phyloP scores from a whole-genome alignment of 208 protist genomes.

The Wallacemonas sp. region DNA sequence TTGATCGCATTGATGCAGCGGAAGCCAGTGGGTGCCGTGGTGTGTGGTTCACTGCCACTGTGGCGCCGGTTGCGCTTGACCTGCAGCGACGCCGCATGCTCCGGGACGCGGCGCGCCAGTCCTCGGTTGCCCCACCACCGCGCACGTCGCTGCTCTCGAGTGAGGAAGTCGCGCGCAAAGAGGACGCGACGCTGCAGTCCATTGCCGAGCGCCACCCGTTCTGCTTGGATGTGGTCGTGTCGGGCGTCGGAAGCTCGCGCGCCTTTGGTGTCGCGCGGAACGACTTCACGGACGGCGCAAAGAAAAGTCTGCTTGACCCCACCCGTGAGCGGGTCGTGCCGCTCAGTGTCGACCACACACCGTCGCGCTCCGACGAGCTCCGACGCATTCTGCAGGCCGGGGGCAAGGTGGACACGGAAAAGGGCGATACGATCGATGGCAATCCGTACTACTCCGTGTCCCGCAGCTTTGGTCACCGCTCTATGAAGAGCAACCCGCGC shows the following conservation, averaged over 20 bases:
- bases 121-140: slow-evolving; percentile 29
- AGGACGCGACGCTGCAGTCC: slow-evolving; percentile 15
- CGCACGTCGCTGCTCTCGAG: slow-evolving; percentile 24
- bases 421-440: slow-evolving; percentile 60
- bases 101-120: slow-evolving; percentile 8
- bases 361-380: slow-evolving; percentile 53
- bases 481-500: slow-evolving; percentile 67
- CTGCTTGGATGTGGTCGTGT: slow-evolving; percentile 69
- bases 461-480: slow-evolving; percentile 79
- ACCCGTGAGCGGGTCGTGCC: slow-evolving; percentile 58
- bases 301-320: slow-evolving; percentile 46
- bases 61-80: slow-evolving; percentile 44
- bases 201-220: slow-evolving; percentile 27
- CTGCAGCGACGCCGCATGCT: slow-evolving; percentile 23
- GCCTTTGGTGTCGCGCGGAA: slow-evolving; percentile 81
- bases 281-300: slow-evolving; percentile 27
- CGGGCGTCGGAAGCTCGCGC: slow-evolving; percentile 60
- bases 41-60: slow-evolving; percentile 77
- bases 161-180: slow-evolving; percentile 15
- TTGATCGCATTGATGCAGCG: not conserved
- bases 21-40: slow-evolving; percentile 60
- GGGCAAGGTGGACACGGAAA: slow-evolving; percentile 45
- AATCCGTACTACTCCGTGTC: slow-evolving; percentile 79
- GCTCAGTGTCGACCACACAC: slow-evolving; percentile 72
- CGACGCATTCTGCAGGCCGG: slow-evolving; percentile 69